Conservation (phyloP, 163 green algal genomes). For the Volvox carteri region DNA sequence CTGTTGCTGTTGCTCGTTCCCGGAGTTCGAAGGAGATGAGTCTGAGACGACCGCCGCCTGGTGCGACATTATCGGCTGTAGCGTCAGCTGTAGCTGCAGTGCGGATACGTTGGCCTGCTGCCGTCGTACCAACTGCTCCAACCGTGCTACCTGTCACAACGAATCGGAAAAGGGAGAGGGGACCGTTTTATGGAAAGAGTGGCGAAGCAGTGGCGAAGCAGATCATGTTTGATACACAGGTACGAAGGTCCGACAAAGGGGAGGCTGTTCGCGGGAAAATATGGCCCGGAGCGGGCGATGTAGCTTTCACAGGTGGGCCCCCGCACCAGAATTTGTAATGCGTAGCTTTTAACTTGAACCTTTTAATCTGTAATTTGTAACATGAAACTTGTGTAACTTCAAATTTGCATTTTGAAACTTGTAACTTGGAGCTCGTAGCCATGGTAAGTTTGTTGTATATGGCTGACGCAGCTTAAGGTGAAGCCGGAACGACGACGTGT, state of each 20-base stretch:
- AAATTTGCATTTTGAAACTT: no score
- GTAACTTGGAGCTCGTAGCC: no score
- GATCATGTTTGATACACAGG: neutral
- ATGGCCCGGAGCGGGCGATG: neutral
- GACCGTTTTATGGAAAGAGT: neutral
- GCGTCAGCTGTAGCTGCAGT: no score
- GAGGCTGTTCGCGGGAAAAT: neutral
- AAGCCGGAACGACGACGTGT: no score
- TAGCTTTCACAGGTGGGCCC: neutral
- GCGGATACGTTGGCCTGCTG: slow-evolving; percentile 3
- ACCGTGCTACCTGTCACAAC: neutral
- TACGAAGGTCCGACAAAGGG: neutral
- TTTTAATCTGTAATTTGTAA: no score
- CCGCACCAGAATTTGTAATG: no score
- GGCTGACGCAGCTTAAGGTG: no score
- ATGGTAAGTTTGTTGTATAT: no score
- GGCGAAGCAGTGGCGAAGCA: neutral
- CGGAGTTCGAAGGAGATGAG: neutral
- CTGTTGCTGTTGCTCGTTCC: neutral
- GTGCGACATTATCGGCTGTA: no score
- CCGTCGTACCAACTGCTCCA: slow-evolving; percentile 10
- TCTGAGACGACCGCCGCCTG: neutral
- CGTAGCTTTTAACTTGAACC: no score
- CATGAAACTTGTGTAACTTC: no score
- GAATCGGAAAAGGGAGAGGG: neutral